Base-by-base conservation (phyloP, 2,329 filamentous ascomycete genomes). In the Monosporascus sp. region DNA sequence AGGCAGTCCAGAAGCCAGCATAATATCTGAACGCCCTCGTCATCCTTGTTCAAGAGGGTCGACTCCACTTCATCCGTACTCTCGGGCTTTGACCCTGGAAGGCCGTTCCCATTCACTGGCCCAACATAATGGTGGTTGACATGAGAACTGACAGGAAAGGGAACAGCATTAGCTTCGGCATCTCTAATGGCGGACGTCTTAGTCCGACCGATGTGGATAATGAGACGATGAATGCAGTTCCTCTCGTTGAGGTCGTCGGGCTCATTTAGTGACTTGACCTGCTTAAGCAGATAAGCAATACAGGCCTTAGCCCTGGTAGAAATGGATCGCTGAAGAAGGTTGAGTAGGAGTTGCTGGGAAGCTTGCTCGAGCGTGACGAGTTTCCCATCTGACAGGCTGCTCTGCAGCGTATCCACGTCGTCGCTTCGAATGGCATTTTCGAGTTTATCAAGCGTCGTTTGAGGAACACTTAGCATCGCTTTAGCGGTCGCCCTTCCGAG, bases 221-320 rank as follows among this genome's bases (percentile, higher is more conserved):
- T 88, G 2, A 97, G 78, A 8, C 94, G 86, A 69, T 99, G 94
- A 48, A 99, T 84, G 68, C 91, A 94, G 68, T 97, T 99, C 14
- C 94, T 87, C 63, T 88, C 86, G 71, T 97, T 96, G 66, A 99
- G 91, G 66, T 97, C 94, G 61, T 96, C 90, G 2, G 88, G 83
- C 66, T 96, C 92, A 49, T 96, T 86, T 2, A 97, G 78, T 1
- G 82, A 85, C 45, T 84, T 80, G 50, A 94, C 79, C 43, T 85
- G 80, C 11, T 76, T 73, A 2, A 99, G 71, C 1, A 97, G 78
- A 54, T 81, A 81, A n/a, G 81, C 74, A 49, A 97, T 88, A 64
- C 85, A 91, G 24, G 76, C 71, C 63, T 81, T 86, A 0, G 89
- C 83, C 49, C 84, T 83, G 53, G 81, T 81, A 3, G 88, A 86